Conservation (phyloP, 768 basidiomycete species). For the Suillus fuscotomentosus region DNA sequence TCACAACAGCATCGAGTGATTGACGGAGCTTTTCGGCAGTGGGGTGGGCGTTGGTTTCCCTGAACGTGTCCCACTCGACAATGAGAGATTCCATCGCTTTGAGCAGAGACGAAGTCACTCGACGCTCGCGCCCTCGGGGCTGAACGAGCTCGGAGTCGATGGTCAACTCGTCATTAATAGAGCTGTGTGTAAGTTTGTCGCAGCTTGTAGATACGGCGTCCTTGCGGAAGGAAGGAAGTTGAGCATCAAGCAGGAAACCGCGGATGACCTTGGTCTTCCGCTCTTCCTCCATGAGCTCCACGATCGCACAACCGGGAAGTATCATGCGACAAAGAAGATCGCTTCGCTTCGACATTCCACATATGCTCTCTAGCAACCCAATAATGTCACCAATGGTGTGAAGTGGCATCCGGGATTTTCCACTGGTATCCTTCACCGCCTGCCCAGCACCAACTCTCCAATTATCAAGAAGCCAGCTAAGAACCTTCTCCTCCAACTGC, state of each 20-base stretch:
- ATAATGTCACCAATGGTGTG: conserved; percentile 62
- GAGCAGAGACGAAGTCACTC: conserved; percentile 60
- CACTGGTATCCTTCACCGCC: conserved; percentile 35
- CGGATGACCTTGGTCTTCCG: conserved; percentile 56
- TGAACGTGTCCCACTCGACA: conserved; percentile 46
- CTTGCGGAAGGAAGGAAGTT: conserved; percentile 44
- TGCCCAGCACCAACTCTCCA: conserved; percentile 52
- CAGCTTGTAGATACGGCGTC: conserved; percentile 2
- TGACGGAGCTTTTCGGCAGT: conserved; percentile 65
- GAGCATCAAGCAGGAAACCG: conserved; percentile 68
- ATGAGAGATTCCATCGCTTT: conserved; percentile 55
- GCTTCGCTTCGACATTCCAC: conserved; percentile 48
- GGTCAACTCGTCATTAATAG: neutral
- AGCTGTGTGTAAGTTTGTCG: neutral
- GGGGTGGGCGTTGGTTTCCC: conserved; percentile 33
- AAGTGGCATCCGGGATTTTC: conserved; percentile 44
- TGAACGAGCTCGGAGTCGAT: conserved; percentile 35
- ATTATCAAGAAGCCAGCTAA: conserved; percentile 75
- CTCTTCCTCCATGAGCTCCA: conserved; percentile 59
- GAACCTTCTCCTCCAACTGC: conserved; percentile 83
- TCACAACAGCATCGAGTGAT: conserved; percentile 66
- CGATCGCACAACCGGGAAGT: conserved; percentile 70
- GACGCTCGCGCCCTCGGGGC: conserved; percentile 58
- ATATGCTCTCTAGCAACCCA: conserved; percentile 60
- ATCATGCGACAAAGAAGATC: conserved; percentile 46